Evolutionary conservation across 208 protist species (phyloP).

Genomic region (Leishmania major): DNA sequence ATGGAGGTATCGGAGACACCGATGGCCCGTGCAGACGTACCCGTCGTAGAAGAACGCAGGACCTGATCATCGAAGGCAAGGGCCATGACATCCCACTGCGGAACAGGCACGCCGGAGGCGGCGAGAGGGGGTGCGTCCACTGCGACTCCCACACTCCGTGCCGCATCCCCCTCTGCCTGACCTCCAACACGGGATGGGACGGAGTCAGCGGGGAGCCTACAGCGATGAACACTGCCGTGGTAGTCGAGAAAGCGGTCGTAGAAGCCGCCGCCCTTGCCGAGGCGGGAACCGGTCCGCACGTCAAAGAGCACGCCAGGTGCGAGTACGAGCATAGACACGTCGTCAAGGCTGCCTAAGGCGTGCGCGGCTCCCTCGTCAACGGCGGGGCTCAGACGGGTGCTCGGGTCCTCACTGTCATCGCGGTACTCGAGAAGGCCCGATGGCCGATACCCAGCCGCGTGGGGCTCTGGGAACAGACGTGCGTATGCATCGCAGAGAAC

Average conservation of each 20-base stretch:
- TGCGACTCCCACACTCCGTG: background rate
- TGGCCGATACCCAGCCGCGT: slow-evolving; percentile 27
- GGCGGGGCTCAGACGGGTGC: too few species aligned
- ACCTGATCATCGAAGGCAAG: slow-evolving; percentile 31
- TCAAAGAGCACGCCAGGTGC: slow-evolving; percentile 79
- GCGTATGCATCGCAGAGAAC: slow-evolving; percentile 32
- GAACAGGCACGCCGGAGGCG: background rate
- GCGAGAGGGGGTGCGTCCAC: background rate
- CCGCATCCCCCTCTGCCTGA: background rate
- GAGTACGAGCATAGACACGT: slow-evolving; percentile 50
- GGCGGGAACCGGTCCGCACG: slow-evolving; percentile 36
- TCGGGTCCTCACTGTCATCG: background rate
- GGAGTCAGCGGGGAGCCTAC: background rate
- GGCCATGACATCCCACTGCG: slow-evolving; percentile 24
- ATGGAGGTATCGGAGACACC: background rate
- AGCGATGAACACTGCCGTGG: slow-evolving; percentile 4
- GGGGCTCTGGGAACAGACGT: slow-evolving; percentile 12
- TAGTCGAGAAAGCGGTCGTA: slow-evolving; percentile 85
- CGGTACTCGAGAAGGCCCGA: slow-evolving; percentile 24
- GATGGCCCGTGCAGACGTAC: too few species aligned
- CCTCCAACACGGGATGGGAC: too few species aligned
- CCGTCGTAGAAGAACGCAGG: background rate
- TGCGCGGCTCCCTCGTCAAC: background rate
- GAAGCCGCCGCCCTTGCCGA: slow-evolving; percentile 88
- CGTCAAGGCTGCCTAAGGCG: slow-evolving; percentile 9